phyloP scores from a whole-genome alignment of 140 eudicot genomes.

The Stevia rebaudiana region DNA sequence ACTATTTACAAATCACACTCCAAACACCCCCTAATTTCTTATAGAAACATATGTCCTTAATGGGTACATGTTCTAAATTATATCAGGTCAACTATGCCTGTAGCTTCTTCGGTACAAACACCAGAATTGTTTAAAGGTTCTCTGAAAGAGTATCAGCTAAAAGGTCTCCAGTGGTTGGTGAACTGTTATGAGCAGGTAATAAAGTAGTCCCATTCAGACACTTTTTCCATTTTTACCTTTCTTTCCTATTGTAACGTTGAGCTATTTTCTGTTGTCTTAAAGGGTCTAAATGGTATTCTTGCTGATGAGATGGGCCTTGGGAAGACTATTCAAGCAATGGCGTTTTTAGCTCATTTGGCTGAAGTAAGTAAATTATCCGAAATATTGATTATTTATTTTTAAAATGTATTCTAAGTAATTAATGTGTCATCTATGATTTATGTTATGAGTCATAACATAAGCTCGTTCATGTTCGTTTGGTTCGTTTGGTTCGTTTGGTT shows the following conservation, averaged over 20 bases:
- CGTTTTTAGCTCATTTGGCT: conserved; percentile 96
- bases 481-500: too few species aligned
- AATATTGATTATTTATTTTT: background rate
- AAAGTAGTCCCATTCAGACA: background rate
- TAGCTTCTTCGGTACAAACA: conserved; percentile 84
- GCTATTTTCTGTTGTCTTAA: conserved; percentile 8
- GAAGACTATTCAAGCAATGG: conserved; percentile 98
- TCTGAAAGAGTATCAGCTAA: conserved; percentile 86
- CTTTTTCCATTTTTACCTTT: background rate
- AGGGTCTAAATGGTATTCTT: conserved; percentile 98
- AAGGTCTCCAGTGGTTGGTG: conserved; percentile 99
- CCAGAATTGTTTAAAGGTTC: conserved; percentile 86
- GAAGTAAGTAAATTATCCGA: conserved; percentile 54
- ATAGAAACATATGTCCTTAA: conserved; percentile 7
- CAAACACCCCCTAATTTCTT: background rate
- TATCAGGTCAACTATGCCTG: conserved; percentile 91
- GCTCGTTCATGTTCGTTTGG: too few species aligned
- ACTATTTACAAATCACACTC: background rate
- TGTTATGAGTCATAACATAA: too few species aligned
- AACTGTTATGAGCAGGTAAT: conserved; percentile 96
- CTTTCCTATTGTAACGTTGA: conserved; percentile 9
- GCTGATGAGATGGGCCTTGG: conserved; percentile 99
- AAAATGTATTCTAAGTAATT: background rate
- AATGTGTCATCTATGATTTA: too few species aligned
- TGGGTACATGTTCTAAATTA: background rate